These are phyloP conservation scores for Hemileia vastatrix DNA, from an alignment of 1,284 basidiomycete genomes.

Conservation along the genomic window DNA sequence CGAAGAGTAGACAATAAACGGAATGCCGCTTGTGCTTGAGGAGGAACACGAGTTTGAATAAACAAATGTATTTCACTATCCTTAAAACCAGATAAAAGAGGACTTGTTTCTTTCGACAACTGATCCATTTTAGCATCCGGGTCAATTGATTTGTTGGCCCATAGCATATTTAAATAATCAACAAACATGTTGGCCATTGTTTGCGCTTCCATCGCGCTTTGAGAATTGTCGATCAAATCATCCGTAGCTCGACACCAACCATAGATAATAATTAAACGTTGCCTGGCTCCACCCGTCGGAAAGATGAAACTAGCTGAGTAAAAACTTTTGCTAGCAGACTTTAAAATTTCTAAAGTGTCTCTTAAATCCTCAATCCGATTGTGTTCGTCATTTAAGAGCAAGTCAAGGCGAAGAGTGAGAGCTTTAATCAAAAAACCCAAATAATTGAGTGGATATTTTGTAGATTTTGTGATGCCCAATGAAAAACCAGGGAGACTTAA, in stretches of 20 bases:
- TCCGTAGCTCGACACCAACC: constrained; percentile 39
- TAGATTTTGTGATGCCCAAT: background rate
- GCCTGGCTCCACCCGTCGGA: constrained; percentile 14
- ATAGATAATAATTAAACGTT: constrained; percentile 25
- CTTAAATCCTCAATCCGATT: constrained; percentile 2
- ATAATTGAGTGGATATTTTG: background rate
- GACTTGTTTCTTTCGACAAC: constrained; percentile 12
- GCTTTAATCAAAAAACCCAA: background rate
- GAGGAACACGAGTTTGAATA: constrained; percentile 26
- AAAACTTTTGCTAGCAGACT: constrained; percentile 28
- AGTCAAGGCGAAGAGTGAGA: background rate
- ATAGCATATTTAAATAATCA: constrained; percentile 26
- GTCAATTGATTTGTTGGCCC: constrained; percentile 12
- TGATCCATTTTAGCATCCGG: constrained; percentile 15
- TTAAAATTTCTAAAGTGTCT: constrained; percentile 19
- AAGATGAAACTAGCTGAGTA: constrained; percentile 28
- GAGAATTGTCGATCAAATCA: constrained; percentile 39
- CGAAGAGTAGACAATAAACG: constrained; percentile 43
- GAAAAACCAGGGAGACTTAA: background rate
- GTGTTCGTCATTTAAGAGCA: background rate
- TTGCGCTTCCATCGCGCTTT: constrained; percentile 24
- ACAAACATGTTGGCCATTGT: constrained; percentile 25
- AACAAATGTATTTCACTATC: constrained; percentile 2
- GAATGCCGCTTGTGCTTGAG: constrained; percentile 38
- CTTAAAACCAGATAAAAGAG: background rate